Evolutionary conservation across 176 grass and related monocot genomes (phyloP).

Genomic region (Leersia perrieri): DNA sequence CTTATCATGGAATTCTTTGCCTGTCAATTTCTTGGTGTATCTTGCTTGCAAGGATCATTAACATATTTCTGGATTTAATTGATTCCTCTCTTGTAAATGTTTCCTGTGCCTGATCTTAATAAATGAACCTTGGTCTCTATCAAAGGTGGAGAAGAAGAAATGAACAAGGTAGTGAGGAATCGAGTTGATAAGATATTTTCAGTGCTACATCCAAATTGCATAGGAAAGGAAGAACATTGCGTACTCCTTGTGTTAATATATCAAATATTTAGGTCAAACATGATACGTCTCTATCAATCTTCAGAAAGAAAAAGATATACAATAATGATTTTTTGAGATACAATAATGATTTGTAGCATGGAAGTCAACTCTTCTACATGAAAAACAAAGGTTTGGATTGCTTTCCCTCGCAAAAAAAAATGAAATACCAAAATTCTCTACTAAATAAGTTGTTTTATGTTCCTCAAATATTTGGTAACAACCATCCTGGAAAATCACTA

Average conservation of each 20-base stretch:
- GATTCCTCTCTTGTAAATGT: neutral
- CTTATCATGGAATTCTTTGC: neutral
- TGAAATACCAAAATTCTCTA: neutral
- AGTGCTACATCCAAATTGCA: neutral
- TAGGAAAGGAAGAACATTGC: constrained; percentile 11
- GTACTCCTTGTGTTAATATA: neutral
- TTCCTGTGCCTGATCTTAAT: neutral
- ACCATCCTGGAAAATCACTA: neutral
- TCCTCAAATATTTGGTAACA: neutral
- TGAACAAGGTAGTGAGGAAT: neutral
- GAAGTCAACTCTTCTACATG: constrained; percentile 4
- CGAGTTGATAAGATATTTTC: constrained; percentile 22
- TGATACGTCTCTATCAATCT: neutral
- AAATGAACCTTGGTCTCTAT: constrained; percentile 1
- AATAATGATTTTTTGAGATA: constrained; percentile 9
- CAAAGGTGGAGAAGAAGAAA: neutral
- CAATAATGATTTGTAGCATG: neutral
- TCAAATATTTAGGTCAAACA: constrained; percentile 4
- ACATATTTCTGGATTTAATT: neutral
- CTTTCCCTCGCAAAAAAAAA: neutral
- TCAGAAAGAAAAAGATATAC: neutral
- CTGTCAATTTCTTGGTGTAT: neutral
- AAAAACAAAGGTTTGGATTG: neutral
- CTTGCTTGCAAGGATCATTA: neutral
- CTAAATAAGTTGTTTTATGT: neutral